Base-by-base conservation (phyloP, 2,329 filamentous ascomycete species). In the Lachnellula cervina region DNA sequence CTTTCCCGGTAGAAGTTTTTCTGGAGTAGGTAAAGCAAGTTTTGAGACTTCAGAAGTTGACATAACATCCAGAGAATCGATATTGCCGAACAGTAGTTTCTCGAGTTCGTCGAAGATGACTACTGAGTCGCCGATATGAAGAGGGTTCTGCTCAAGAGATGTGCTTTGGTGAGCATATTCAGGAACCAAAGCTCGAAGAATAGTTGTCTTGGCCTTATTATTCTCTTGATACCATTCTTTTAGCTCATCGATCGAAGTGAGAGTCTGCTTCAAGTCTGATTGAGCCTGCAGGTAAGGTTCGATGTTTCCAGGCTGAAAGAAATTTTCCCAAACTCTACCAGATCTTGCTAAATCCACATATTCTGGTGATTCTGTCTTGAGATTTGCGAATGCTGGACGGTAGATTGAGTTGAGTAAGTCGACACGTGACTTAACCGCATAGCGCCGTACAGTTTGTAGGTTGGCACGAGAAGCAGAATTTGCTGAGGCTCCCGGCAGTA, bases 141-240 rank as follows among this genome's bases (percentile, higher is more conserved):
- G 37, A n/a, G 37, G 50, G 37, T 66, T 65, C 32, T 58, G 38
- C 46, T 66, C 64, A 17, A 66, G 62, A 48, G 56, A 43, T n/a
- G 60, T 60, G 25, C 64, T 64, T 52, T 65, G 64, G 47, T 63
- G 64, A 11, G 60, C 62, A 28, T 59, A 64, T 14, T 62, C 49
- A 23, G 45, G 5, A 34, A 48, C 45, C 16, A 48, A 48, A 48
- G 45, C 45, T 48, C 45, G 45, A 35, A 48, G n/a, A 25, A 62
- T 37, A 44, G 60, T 47, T n/a, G 25, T 35, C 23, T 59, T 60
- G 34, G 55, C 51, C 46, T 49, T 45, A 38, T 54, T 34, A 54
- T 51, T 38, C 25, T 50, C 13, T 28, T 7, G 8, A 28, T 49
- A 54, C 14, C 44, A 57, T 57, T 23, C 23, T 53, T 19, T 51